A percentile compares a stretch with the other conserved stretches of the same genome.
Evolutionary conservation across 495 filamentous ascomycete genomes (phyloP).

Genomic region (Hypomontagnella submonticulosa): DNA sequence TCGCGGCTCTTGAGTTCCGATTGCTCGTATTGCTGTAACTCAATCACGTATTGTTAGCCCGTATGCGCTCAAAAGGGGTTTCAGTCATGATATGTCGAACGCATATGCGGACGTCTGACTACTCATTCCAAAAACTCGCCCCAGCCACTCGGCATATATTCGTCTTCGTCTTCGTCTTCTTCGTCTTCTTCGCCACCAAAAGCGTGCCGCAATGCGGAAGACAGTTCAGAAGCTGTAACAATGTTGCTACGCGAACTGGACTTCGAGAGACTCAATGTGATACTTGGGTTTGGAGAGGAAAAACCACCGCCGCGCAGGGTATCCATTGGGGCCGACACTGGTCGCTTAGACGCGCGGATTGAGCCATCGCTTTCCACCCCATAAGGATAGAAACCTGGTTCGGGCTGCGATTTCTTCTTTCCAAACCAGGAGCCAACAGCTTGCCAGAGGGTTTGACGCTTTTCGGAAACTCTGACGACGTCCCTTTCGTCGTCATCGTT

Average conservation of each 20-base stretch:
- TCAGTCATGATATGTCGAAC: neutral
- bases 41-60: slow-evolving; percentile 23
- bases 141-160: slow-evolving; percentile 26
- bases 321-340: slow-evolving; percentile 8
- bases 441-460: slow-evolving; percentile 40
- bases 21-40: slow-evolving; percentile 60
- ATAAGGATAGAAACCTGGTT: slow-evolving; percentile 32
- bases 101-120: neutral
- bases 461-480: slow-evolving; percentile 33
- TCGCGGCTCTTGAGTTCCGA: slow-evolving; percentile 61
- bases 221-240: neutral
- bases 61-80: neutral
- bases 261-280: slow-evolving; percentile 4
- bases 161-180: too few relatives aligned
- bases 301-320: slow-evolving; percentile 1
- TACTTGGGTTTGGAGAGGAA: neutral
- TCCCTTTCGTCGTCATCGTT: slow-evolving; percentile 27
- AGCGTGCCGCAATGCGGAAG: neutral
- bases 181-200: neutral
- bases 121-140: neutral
- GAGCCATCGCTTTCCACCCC: slow-evolving; percentile 22
- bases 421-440: slow-evolving; percentile 27
- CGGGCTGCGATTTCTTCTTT: slow-evolving; percentile 11
- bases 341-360: slow-evolving; percentile 17
- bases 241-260: slow-evolving; percentile 1